Conservation (phyloP, 1,284 basidiomycete species). For the Ceratobasidium sp. region DNA sequence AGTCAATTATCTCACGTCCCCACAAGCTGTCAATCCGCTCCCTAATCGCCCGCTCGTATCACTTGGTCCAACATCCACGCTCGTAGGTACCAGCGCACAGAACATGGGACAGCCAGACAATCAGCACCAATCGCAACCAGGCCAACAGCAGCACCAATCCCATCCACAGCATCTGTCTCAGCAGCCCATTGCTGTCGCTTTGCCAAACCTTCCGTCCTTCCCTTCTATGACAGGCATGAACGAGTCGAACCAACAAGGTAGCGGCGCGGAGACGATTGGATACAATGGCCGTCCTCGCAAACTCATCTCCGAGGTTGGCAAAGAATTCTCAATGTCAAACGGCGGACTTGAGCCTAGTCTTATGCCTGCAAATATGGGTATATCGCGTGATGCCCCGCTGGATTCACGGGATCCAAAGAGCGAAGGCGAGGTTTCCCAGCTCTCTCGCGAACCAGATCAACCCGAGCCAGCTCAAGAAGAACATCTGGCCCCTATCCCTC, state of each 20-base stretch:
- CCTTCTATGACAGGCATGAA: conserved; percentile 12
- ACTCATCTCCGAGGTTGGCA: conserved; percentile 71
- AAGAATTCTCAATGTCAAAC: conserved; percentile 65
- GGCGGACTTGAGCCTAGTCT: conserved; percentile 36
- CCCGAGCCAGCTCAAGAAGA: conserved; percentile 1
- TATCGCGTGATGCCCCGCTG: not conserved
- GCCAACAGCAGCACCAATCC: conserved; percentile 23
- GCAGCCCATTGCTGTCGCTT: conserved; percentile 34
- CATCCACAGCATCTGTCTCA: conserved; percentile 8
- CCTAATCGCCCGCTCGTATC: conserved; percentile 72
- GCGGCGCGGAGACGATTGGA: conserved; percentile 49
- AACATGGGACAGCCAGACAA: conserved; percentile 13
- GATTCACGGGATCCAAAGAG: not conserved
- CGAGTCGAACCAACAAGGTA: conserved; percentile 4
- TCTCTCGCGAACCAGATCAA: not conserved
- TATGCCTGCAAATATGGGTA: conserved; percentile 21
- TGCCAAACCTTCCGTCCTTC: conserved; percentile 38
- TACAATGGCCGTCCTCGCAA: conserved; percentile 81
- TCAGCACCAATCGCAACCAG: conserved; percentile 53
- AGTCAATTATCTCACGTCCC: conserved; percentile 95
- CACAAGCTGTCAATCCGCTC: conserved; percentile 95
- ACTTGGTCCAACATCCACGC: conserved; percentile 41
- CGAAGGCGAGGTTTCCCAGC: not conserved
- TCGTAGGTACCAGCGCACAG: conserved; percentile 15
- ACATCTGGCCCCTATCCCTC: conserved; percentile 24